phyloP scores from a whole-genome alignment of 306 rosid genomes.

The Corylus americana region DNA sequence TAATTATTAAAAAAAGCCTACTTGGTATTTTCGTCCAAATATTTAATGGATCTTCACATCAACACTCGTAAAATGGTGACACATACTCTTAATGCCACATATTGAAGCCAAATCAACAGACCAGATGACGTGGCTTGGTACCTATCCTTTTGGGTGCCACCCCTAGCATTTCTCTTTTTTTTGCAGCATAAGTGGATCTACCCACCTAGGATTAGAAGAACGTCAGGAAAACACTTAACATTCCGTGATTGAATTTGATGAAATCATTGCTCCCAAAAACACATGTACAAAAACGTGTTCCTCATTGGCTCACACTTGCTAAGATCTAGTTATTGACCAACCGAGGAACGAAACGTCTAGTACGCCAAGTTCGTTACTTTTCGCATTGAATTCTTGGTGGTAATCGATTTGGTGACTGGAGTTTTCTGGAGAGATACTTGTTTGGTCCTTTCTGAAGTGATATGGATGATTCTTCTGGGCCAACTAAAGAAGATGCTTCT shows the following conservation, averaged over 20 bases:
- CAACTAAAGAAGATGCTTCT: conserved; percentile 40
- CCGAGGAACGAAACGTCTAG: conserved; percentile 20
- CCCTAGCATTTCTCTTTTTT: no score
- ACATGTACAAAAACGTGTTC: conserved; percentile 11
- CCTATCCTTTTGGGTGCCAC: no score
- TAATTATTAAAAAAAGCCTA: no score
- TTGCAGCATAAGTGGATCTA: no score
- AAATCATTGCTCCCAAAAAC: not conserved
- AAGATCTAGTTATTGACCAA: conserved; percentile 28
- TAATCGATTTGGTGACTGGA: conserved; percentile 26
- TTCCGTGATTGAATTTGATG: not conserved
- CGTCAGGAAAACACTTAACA: no score
- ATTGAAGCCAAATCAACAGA: no score
- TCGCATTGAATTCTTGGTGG: conserved; percentile 24
- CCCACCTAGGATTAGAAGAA: no score
- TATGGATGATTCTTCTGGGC: conserved; percentile 48
- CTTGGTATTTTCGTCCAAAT: no score
- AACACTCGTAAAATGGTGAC: no score
- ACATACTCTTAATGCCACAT: no score
- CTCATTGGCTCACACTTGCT: conserved; percentile 22
- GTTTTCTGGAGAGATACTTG: conserved; percentile 7
- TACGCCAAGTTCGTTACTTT: conserved; percentile 29
- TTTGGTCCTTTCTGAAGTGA: conserved; percentile 29
- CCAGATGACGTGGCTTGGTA: no score
- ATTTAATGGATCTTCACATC: no score